Evolutionary conservation across 202 grass and related monocot genomes (phyloP).

Genomic region (Hordeum pubiflorum): DNA sequence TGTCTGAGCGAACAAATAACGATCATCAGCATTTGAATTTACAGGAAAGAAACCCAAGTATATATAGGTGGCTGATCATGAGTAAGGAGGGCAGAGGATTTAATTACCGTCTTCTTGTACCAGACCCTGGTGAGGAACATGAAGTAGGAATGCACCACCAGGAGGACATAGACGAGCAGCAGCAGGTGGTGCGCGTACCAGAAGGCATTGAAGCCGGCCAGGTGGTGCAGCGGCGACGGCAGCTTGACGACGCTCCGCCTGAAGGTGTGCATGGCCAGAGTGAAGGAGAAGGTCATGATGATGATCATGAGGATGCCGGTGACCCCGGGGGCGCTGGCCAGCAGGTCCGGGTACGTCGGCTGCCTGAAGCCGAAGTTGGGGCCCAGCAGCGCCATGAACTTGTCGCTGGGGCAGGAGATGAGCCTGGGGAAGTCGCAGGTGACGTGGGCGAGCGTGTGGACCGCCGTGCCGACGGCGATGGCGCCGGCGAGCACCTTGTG

Average conservation of each 20-base stretch:
- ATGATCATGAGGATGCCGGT: slow-evolving; percentile 92
- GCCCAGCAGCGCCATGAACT: slow-evolving; percentile 56
- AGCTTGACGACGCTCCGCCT: slow-evolving; percentile 89
- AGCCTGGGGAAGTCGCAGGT: slow-evolving; percentile 89
- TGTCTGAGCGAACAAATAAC: slow-evolving; percentile 47
- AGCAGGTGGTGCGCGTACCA: slow-evolving; percentile 97
- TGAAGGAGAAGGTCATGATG: slow-evolving; percentile 96
- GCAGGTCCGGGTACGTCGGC: slow-evolving; percentile 62
- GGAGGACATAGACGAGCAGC: slow-evolving; percentile 66
- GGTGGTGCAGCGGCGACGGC: slow-evolving; percentile 74
- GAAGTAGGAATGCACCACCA: slow-evolving; percentile 85
- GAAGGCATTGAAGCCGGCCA: slow-evolving; percentile 98
- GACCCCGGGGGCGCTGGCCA: slow-evolving; percentile 54
- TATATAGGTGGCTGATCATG: too few species aligned
- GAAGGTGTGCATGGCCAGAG: slow-evolving; percentile 75
- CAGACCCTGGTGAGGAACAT: slow-evolving; percentile 83
- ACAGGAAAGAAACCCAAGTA: not conserved
- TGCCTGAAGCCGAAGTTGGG: slow-evolving; percentile 58
- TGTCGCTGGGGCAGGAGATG: slow-evolving; percentile 45
- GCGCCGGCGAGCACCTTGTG: slow-evolving; percentile 82
- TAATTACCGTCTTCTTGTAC: slow-evolving; percentile 90
- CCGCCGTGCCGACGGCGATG: slow-evolving; percentile 49
- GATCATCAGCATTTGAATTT: not conserved
- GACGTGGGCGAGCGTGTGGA: slow-evolving; percentile 72
- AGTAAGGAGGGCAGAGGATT: slow-evolving; percentile 12